Evolutionary conservation across 345 rosid species (phyloP).

Genomic region (Salix exigua): DNA sequence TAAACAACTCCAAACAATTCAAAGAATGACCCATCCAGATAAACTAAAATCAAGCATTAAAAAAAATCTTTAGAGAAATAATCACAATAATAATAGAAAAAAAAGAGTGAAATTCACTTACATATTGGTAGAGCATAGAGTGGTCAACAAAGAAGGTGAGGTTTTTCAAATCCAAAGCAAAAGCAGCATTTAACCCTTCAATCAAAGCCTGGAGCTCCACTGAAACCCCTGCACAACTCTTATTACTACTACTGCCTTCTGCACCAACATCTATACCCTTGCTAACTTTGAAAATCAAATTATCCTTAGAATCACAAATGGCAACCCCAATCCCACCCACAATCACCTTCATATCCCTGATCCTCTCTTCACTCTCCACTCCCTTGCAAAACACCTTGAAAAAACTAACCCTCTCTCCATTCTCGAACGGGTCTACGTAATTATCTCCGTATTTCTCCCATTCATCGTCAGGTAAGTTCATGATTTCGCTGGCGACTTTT

Average conservation of each 20-base stretch:
- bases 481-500: conserved; percentile 47
- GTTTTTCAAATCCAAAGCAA: conserved; percentile 50
- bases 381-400: conserved; percentile 34
- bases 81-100: neutral
- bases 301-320: conserved; percentile 30
- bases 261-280: conserved; percentile 25
- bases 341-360: conserved; percentile 15
- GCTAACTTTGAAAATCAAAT: conserved; percentile 24
- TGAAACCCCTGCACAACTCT: conserved; percentile 25
- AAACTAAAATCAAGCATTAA: neutral
- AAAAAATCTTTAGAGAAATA: neutral
- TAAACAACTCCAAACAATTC: neutral
- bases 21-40: neutral
- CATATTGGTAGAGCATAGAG: conserved; percentile 44
- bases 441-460: conserved; percentile 52
- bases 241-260: neutral
- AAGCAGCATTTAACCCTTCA: conserved; percentile 61
- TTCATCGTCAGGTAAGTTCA: conserved; percentile 43
- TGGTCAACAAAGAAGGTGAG: conserved; percentile 38
- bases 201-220: conserved; percentile 45
- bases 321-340: conserved; percentile 36
- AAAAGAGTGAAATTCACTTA: conserved; percentile 28
- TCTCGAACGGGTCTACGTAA: conserved; percentile 43
- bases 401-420: neutral
- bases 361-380: conserved; percentile 30